A percentile compares a stretch with the other conserved stretches of the same genome.
Evolutionary conservation across 2,329 filamentous ascomycete genomes (phyloP).

Genomic region (Verruconis gallopava): DNA sequence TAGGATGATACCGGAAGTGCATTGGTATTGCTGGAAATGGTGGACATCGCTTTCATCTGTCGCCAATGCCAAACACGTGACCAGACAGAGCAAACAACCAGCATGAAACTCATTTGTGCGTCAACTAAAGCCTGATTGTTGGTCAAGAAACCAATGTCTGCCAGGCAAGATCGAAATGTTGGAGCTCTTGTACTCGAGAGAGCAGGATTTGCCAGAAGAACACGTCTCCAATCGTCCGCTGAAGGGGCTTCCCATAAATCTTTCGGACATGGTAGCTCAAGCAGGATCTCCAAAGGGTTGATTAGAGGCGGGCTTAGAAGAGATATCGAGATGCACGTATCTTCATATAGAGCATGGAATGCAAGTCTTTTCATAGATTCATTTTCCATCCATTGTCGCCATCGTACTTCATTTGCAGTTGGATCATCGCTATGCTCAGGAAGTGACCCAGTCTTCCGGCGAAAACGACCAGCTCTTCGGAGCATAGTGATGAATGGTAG

Average conservation of each 20-base stretch:
- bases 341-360: conserved; percentile 51
- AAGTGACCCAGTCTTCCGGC: conserved; percentile 39
- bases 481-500: conserved; percentile 44
- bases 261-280: conserved; percentile 50
- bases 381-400: conserved; percentile 49
- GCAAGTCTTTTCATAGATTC: conserved; percentile 58
- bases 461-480: conserved; percentile 45
- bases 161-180: not conserved
- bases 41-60: not conserved
- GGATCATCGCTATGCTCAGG: conserved; percentile 31
- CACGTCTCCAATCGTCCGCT: conserved; percentile 51
- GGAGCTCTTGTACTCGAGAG: not conserved
- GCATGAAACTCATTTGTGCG: not conserved
- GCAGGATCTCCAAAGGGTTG: conserved; percentile 54
- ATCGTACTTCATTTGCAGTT: conserved; percentile 48
- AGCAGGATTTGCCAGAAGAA: not conserved
- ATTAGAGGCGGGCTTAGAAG: conserved; percentile 51
- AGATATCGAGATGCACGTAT: conserved; percentile 55
- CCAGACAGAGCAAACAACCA: not conserved
- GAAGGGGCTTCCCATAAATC: conserved; percentile 53
- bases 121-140: not conserved
- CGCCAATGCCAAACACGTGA: not conserved
- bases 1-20: not conserved
- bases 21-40: not conserved
- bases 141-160: not conserved